These are phyloP conservation scores for Rhinocladiella similis DNA, from an alignment of 2,329 filamentous ascomycete species.

Conservation along the genomic window DNA sequence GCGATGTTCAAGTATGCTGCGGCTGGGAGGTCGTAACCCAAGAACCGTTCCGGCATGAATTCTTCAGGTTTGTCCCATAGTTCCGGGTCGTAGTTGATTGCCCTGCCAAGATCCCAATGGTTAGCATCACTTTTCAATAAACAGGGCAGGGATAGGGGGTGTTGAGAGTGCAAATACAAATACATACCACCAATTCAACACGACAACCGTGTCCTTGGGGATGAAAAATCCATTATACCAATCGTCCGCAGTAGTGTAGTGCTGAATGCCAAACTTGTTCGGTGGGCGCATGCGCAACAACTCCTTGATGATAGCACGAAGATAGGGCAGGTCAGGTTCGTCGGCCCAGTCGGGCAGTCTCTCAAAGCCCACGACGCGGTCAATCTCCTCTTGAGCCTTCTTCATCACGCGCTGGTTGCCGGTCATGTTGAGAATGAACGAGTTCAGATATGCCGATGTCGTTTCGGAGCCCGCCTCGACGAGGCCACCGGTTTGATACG, in stretches of 20 bases:
- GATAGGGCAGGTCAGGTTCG: slow-evolving; percentile 51
- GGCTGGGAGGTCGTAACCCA: slow-evolving; percentile 31
- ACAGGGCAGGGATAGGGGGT: too few species aligned
- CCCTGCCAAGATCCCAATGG: slow-evolving; percentile 14
- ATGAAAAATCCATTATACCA: slow-evolving; percentile 27
- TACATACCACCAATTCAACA: slow-evolving; percentile 49
- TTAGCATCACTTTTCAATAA: not conserved
- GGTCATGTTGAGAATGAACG: slow-evolving; percentile 29
- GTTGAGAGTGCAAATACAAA: too few species aligned
- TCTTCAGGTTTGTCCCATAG: slow-evolving; percentile 21
- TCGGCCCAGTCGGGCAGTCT: slow-evolving; percentile 54
- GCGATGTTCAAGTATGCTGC: slow-evolving; percentile 38
- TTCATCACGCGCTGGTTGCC: slow-evolving; percentile 47
- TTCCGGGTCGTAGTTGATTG: slow-evolving; percentile 27
- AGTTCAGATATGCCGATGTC: slow-evolving; percentile 26
- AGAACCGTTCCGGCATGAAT: slow-evolving; percentile 23
- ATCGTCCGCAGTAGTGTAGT: slow-evolving; percentile 28
- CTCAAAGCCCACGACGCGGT: slow-evolving; percentile 49
- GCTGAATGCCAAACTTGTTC: slow-evolving; percentile 41
- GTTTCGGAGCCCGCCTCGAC: slow-evolving; percentile 32
- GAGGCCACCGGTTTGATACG: slow-evolving; percentile 23
- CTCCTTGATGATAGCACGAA: slow-evolving; percentile 43
- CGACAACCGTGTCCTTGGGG: slow-evolving; percentile 28
- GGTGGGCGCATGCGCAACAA: slow-evolving; percentile 42
- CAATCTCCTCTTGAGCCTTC: slow-evolving; percentile 51